Percentiles rank a stretch among this genome's conserved stretches.
Conservation (phyloP, 2,329 filamentous ascomycete genomes). For the Periglandula ipomoeae region DNA sequence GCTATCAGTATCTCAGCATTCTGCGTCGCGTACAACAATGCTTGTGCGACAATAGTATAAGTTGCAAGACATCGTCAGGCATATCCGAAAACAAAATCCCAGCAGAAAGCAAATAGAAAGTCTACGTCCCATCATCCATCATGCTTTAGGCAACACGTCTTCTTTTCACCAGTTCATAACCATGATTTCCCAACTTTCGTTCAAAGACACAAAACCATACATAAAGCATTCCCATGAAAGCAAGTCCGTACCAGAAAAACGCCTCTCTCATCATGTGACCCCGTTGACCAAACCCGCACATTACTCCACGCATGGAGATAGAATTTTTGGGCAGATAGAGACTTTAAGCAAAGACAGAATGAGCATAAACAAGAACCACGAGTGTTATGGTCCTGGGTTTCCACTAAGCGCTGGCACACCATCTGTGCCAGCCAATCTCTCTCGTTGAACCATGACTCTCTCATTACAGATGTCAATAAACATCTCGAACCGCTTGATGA, state of each 20-base stretch:
- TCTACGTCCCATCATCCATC: neutral
- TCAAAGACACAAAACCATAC: neutral
- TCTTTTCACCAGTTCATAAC: neutral
- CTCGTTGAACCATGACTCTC: conserved; percentile 53
- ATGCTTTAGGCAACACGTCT: neutral
- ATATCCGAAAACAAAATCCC: neutral
- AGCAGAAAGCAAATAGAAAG: neutral
- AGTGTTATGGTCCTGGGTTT: conserved; percentile 15
- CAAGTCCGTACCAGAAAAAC: neutral
- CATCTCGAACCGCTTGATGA: conserved; percentile 57
- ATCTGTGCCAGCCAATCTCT: conserved; percentile 33
- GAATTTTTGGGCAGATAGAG: neutral
- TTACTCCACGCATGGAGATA: neutral
- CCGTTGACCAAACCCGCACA: neutral
- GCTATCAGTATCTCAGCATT: too few species aligned
- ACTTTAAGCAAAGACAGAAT: neutral
- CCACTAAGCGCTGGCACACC: conserved; percentile 17
- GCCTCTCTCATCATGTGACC: neutral
- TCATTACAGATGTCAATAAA: conserved; percentile 63
- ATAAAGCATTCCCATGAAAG: neutral
- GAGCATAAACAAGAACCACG: neutral
- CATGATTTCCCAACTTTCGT: neutral
- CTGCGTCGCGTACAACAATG: too few species aligned
- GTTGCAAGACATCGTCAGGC: neutral
- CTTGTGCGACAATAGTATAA: too few species aligned